phyloP scores from a whole-genome alignment of 2,329 filamentous ascomycete genomes.

The Fusarium chlamydosporum region DNA sequence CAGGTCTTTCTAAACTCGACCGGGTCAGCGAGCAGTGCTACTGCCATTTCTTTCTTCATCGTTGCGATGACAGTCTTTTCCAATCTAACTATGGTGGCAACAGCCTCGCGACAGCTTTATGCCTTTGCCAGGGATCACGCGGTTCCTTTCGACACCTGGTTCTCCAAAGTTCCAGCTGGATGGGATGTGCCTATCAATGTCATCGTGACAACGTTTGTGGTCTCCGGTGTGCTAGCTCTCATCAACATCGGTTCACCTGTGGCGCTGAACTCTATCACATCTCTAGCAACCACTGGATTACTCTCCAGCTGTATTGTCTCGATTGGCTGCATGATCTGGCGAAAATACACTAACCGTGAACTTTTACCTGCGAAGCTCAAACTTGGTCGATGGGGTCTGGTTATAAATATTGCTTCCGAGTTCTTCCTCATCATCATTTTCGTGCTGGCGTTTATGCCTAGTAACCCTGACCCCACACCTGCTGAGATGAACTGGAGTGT shows the following conservation, averaged over 20 bases:
- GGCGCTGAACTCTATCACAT: conserved; percentile 40
- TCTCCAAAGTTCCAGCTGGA: conserved; percentile 32
- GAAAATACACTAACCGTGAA: conserved; percentile 29
- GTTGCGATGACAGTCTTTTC: conserved; percentile 46
- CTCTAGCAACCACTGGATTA: conserved; percentile 35
- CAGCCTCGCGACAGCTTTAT: conserved; percentile 43
- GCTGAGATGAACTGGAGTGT: conserved; percentile 47
- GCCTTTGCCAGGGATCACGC: conserved; percentile 44
- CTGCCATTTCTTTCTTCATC: conserved; percentile 40
- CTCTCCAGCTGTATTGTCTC: conserved; percentile 46
- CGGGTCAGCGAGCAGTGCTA: conserved; percentile 35
- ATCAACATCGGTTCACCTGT: conserved; percentile 47
- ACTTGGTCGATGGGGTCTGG: conserved; percentile 38
- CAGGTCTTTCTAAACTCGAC: conserved; percentile 46
- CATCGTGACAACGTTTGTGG: conserved; percentile 39
- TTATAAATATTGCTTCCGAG: conserved; percentile 39
- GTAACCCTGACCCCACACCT: conserved; percentile 33
- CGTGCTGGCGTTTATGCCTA: conserved; percentile 44
- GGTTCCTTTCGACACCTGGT: conserved; percentile 45
- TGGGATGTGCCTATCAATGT: conserved; percentile 45
- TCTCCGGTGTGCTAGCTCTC: conserved; percentile 39
- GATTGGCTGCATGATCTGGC: conserved; percentile 46
- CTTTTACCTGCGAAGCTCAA: conserved; percentile 41
- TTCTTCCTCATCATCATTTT: conserved; percentile 40
- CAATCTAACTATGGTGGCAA: conserved; percentile 45